A percentile compares a stretch with the other conserved stretches of the same genome.
Conservation (phyloP, 2,329 filamentous ascomycete genomes). For the Penicillium hordei region DNA sequence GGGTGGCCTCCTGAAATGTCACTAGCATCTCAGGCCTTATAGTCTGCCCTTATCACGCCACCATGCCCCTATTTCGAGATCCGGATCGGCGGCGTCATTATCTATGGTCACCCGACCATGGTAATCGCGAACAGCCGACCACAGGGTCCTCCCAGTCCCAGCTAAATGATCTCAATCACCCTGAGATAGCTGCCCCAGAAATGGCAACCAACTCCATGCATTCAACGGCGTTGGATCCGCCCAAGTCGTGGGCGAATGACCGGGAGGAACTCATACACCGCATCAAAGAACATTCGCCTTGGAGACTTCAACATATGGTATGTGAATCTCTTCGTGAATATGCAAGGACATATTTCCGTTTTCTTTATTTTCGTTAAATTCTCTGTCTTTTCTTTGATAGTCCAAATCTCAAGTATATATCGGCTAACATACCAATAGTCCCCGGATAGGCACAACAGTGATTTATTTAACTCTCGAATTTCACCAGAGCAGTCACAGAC, state of each 20-base stretch:
- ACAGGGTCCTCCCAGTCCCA: constrained; percentile 17
- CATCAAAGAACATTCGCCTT: constrained; percentile 78
- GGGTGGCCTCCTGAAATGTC: constrained; percentile 29
- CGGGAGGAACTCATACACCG: constrained; percentile 78
- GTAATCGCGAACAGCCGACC: constrained; percentile 12
- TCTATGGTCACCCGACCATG: constrained; percentile 27
- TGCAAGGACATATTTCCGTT: not conserved
- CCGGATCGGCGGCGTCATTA: constrained; percentile 34
- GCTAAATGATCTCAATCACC: constrained; percentile 11
- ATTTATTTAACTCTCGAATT: constrained; percentile 28
- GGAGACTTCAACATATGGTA: constrained; percentile 66
- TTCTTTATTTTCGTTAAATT: not conserved
- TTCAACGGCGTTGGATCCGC: constrained; percentile 17
- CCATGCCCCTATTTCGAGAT: constrained; percentile 39
- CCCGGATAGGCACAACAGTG: not conserved
- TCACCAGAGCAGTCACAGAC: constrained; percentile 21
- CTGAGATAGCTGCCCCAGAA: constrained; percentile 12
- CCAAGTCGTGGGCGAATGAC: constrained; percentile 47
- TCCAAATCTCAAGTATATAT: not conserved
- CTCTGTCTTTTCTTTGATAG: not conserved
- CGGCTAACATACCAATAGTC: constrained; percentile 15
- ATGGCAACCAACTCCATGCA: constrained; percentile 14
- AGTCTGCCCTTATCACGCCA: constrained; percentile 22
- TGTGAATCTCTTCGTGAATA: constrained; percentile 20
- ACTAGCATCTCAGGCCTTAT: constrained; percentile 15